Evolutionary conservation across 2,329 filamentous ascomycete species (phyloP).

Genomic region (Didymella sp.): DNA sequence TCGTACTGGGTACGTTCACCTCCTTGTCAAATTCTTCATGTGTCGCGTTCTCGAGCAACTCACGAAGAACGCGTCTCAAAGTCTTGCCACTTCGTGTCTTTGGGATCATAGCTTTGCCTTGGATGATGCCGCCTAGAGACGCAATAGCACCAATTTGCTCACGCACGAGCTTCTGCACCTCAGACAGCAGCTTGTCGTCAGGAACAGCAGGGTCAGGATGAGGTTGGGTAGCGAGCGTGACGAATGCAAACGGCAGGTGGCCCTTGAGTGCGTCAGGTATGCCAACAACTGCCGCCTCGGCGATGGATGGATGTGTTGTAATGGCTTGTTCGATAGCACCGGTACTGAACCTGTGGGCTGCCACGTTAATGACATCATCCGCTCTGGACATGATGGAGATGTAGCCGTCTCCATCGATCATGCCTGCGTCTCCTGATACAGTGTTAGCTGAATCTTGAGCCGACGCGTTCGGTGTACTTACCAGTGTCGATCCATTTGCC

Average conservation of each 20-base stretch:
- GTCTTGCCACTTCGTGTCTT: constrained; percentile 95
- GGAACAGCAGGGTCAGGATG: constrained; percentile 62
- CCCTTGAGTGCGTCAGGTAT: constrained; percentile 88
- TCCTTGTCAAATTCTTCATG: constrained; percentile 74
- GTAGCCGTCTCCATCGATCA: constrained; percentile 77
- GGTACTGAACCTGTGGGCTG: constrained; percentile 87
- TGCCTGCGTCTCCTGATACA: constrained; percentile 72
- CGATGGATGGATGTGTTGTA: constrained; percentile 77
- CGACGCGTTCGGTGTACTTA: not conserved
- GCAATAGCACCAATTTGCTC: constrained; percentile 88
- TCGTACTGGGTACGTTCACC: constrained; percentile 79
- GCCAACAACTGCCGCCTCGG: constrained; percentile 85
- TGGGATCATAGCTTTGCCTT: constrained; percentile 85
- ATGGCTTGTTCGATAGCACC: constrained; percentile 93
- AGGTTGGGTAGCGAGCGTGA: constrained; percentile 65
- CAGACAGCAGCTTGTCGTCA: constrained; percentile 58
- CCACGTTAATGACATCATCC: constrained; percentile 96
- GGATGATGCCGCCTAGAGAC: constrained; percentile 82
- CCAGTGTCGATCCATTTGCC: constrained; percentile 87
- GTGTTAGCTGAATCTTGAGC: not conserved
- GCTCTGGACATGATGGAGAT: constrained; percentile 68
- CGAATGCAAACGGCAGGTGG: constrained; percentile 89
- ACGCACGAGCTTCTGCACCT: constrained; percentile 76
- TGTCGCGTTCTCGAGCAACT: constrained; percentile 82
- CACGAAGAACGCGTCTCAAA: constrained; percentile 77